Base-by-base conservation (phyloP, 805 yeast genomes). In the Jamesozyma lodderae region DNA sequence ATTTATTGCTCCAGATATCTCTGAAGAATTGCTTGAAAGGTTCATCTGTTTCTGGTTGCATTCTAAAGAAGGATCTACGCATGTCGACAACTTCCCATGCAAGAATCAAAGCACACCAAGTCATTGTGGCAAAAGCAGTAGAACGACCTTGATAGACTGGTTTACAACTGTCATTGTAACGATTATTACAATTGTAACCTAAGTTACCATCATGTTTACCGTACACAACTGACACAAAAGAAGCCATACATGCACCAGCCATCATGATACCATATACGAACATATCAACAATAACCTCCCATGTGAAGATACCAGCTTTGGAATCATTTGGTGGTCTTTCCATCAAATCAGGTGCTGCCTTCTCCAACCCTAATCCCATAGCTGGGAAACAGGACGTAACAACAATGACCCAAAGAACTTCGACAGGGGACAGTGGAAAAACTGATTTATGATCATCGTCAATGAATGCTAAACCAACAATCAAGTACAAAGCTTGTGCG, bases 361-460 rank as follows among this genome's bases (percentile, higher is more conserved):
- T 92, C 63, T 90, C 98, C 27, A 92, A 94, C 44, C 98, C 98
- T 34, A 90, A 68, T 0, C 95, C 85, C 69, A 90, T 96, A 1
- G 97, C 97, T 3, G 98, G 98, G 28, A 96, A 96, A 7, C 97
- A 96, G 59, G 94, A 96, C 86, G 94, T 90, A 38, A 90, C 72
- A 40, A 90, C 92, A 60, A 90, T 90, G 57, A 90, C 85, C 96
- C 97, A 90, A 53, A 90, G 67, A 48, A 90, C 92, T 68, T 90
- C 97, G 88, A 90, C 92, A 19, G 98, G 95, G 49, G 94, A 90
- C 49, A 90, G 70, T 6, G 98, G 96, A 66, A 85, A 85, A 5
- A 86, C 95, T 4, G 94, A 83, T 40, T 66, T 68, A 2, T 74
- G 78, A 27, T 72, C 63, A 0, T 60, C 28, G 53, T 86, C 88